Percentiles rank a stretch among this genome's conserved stretches.
phyloP scores from a whole-genome alignment of 768 basidiomycete species.

The Psilocybe cyanescens region DNA sequence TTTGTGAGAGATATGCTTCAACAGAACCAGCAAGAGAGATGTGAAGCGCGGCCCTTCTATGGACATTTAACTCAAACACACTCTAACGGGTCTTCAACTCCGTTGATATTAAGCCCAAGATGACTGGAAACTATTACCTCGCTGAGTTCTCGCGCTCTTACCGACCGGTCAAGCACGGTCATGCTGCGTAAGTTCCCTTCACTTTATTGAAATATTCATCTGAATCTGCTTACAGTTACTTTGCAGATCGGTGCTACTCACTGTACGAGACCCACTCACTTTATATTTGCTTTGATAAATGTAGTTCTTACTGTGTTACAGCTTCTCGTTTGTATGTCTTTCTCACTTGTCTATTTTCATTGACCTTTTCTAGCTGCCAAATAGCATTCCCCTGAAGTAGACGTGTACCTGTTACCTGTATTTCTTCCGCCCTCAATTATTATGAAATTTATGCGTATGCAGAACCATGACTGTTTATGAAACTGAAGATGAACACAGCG shows the following conservation, averaged over 20 bases:
- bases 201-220: neutral
- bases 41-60: neutral
- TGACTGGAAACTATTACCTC: slow-evolving; percentile 96
- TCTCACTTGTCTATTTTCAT: neutral
- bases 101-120: slow-evolving; percentile 99
- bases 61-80: neutral
- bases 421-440: slow-evolving; percentile 23
- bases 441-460: slow-evolving; percentile 29
- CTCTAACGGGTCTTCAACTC: slow-evolving; percentile 80
- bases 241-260: slow-evolving; percentile 86
- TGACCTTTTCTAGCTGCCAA: slow-evolving; percentile 21
- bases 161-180: slow-evolving; percentile 99
- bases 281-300: slow-evolving; percentile 12
- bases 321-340: slow-evolving; percentile 75
- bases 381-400: slow-evolving; percentile 96
- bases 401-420: slow-evolving; percentile 25
- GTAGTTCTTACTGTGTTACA: slow-evolving; percentile 28
- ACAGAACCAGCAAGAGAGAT: neutral
- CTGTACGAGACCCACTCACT: slow-evolving; percentile 52
- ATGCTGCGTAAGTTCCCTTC: slow-evolving; percentile 78
- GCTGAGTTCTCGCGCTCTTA: slow-evolving; percentile 97
- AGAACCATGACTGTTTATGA: neutral
- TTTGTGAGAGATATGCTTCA: neutral
- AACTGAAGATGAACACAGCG: neutral
- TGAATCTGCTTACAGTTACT: slow-evolving; percentile 16